phyloP scores from a whole-genome alignment of 2,329 filamentous ascomycete genomes.

The Dothideomycetes sp. region DNA sequence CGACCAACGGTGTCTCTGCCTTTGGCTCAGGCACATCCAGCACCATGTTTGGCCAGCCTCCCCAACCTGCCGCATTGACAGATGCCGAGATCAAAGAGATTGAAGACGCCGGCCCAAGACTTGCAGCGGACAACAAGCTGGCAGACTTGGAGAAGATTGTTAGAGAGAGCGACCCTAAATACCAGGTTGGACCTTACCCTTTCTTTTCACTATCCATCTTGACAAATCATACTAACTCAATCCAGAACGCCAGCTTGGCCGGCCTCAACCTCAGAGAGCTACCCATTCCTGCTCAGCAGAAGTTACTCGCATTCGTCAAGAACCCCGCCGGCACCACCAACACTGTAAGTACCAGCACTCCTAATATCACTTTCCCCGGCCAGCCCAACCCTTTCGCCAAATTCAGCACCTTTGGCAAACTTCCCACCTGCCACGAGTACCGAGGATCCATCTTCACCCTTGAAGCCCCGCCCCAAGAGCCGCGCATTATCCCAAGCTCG shows the following conservation, averaged over 20 bases:
- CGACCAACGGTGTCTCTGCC: neutral
- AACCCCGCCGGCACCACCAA: neutral
- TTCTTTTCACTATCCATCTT: conserved; percentile 1
- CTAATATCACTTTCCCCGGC: too few species aligned
- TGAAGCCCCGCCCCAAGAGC: neutral
- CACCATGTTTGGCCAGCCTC: conserved; percentile 1
- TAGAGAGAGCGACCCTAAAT: conserved; percentile 8
- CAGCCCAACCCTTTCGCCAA: too few species aligned
- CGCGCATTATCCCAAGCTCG: neutral
- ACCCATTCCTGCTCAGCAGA: conserved; percentile 6
- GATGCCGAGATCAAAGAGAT: conserved; percentile 10
- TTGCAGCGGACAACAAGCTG: conserved; percentile 7
- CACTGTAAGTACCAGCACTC: conserved; percentile 1
- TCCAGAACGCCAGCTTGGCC: conserved; percentile 2
- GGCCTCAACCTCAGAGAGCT: conserved; percentile 2
- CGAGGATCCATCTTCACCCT: too few species aligned
- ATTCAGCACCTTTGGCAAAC: too few species aligned
- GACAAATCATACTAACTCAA: neutral
- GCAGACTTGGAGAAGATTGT: conserved; percentile 8
- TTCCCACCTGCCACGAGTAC: too few species aligned
- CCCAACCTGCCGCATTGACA: conserved; percentile 1
- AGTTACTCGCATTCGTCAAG: conserved; percentile 10
- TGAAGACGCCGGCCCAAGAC: conserved; percentile 6
- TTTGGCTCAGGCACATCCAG: conserved; percentile 1
- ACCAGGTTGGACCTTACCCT: conserved; percentile 2